Conservation (phyloP, 129 eudicot genomes). For the Tanacetum coccineum region DNA sequence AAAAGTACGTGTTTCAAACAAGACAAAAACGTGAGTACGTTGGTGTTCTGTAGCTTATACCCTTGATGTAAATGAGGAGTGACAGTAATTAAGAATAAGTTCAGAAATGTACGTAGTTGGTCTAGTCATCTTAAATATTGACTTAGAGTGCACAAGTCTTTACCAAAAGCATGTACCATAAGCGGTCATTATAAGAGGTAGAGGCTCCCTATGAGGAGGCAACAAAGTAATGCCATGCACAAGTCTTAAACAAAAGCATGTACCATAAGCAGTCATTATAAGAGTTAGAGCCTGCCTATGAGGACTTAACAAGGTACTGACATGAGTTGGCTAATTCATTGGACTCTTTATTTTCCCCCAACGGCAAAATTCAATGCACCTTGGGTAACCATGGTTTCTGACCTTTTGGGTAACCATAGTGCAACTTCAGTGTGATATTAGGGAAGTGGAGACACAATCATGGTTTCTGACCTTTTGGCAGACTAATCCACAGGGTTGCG, state of each 20-base stretch:
- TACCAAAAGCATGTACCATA: neutral
- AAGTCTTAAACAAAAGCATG: neutral
- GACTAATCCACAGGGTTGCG: no score
- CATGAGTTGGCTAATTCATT: no score
- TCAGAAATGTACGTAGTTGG: neutral
- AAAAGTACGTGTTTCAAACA: no score
- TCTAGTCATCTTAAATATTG: neutral
- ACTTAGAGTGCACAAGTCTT: neutral
- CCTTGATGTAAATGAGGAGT: neutral
- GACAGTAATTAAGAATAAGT: neutral
- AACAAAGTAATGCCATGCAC: no score
- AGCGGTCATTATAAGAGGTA: neutral
- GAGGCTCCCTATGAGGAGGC: neutral
- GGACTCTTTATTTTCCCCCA: no score
- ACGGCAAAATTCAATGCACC: no score
- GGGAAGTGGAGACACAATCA: neutral
- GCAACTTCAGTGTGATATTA: neutral
- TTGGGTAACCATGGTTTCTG: no score
- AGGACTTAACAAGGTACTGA: neutral
- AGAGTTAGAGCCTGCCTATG: neutral
- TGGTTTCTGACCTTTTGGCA: no score
- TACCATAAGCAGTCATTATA: neutral
- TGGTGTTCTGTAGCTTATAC: no score
- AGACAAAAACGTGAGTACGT: no score
- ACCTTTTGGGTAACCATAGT: no score